Base-by-base conservation (phyloP, 2,329 filamentous ascomycete genomes). In the Colletotrichum sublineola region DNA sequence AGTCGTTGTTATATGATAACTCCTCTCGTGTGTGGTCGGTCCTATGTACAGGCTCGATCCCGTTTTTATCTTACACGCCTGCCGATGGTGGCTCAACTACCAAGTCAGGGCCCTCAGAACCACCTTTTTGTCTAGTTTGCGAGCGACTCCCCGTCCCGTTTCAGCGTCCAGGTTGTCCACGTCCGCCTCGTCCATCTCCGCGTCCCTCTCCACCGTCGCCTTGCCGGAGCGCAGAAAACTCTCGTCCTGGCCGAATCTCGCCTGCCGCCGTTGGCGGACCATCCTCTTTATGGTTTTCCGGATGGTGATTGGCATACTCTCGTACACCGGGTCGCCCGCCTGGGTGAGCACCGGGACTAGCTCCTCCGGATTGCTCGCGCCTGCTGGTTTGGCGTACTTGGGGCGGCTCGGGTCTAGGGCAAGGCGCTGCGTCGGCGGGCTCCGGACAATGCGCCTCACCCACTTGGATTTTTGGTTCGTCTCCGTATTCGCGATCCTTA, bases 221-320 rank as follows among this genome's bases (percentile, higher is more conserved):
- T 31, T 50, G 7, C 36, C 46, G 14, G 36, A 44, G 15, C 62
- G 62, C 20, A 64, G 40, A 36, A n/a, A 48, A 15, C 14, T 50
- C 60, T 73, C 70, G 15, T 40, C 24, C 36, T 67, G 33, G 2
- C 71, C 71, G 15, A 73, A 71, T 1, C 31, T 24, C 4, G 18
- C 12, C 20, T 71, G 56, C n/a, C 42, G 65, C 38, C 71, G 67
- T 36, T 67, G 52, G 14, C 67, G 62, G 14, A 73, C 67, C 48
- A 62, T 62, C 36, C 40, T 50, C 44, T 60, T 66, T 0, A 50
- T 71, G 48, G 40, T 29, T 15, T 68, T 57, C n/a, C 44, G 48
- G 6, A 71, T 56, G 12, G 40, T 57, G 5, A 73, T 66, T 20
- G 67, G 14, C 50, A 38, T 71, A 11, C 42, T 71, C 24, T 58